Conservation (phyloP, 164 flowering plant species). For the Magnolia sinica region DNA sequence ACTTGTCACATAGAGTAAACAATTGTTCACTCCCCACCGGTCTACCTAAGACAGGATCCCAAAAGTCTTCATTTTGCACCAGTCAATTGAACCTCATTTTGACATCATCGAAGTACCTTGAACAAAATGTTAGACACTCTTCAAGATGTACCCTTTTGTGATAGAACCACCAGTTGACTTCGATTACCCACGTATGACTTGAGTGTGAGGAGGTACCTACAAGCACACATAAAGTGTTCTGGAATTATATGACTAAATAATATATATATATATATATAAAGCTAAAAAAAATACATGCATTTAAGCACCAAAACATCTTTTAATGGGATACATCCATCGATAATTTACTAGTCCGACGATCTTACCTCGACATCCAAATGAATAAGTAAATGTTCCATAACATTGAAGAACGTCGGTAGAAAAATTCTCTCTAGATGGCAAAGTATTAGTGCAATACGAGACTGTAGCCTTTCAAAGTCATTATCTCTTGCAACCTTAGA, state of each 20-base stretch:
- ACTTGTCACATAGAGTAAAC: no score
- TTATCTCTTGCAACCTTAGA: not conserved
- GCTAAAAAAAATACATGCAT: no score
- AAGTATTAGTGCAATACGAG: not conserved
- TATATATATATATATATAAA: no score
- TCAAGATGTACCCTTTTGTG: not conserved
- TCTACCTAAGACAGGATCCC: no score
- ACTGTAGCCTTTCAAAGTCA: not conserved
- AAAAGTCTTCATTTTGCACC: not conserved
- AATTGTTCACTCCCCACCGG: no score
- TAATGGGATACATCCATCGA: not conserved
- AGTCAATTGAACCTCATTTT: not conserved
- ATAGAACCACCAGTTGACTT: not conserved
- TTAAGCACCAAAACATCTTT: not conserved
- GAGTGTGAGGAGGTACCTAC: not conserved
- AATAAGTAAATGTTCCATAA: not conserved
- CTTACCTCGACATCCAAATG: not conserved
- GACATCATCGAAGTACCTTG: not conserved
- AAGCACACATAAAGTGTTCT: no score
- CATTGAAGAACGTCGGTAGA: not conserved
- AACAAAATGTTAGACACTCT: not conserved
- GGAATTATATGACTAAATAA: no score
- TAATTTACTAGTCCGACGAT: not conserved
- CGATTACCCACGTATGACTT: not conserved
- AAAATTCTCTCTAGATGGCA: not conserved